phyloP scores from a whole-genome alignment of 2,329 filamentous ascomycete species.

The Furcasterigmium furcatum region DNA sequence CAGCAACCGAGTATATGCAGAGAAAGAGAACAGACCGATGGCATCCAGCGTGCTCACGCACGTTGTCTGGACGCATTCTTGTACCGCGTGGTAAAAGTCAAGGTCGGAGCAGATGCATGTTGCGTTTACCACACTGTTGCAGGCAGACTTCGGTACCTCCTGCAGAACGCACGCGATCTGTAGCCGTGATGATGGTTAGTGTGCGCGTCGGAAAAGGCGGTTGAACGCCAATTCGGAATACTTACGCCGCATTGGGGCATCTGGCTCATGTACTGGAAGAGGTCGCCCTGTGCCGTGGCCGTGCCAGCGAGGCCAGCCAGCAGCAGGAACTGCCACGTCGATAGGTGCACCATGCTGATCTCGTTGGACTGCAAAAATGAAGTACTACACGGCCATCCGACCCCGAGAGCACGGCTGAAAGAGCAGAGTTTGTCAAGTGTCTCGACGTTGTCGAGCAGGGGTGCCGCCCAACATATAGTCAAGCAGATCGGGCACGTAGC shows the following conservation, averaged over 20 bases:
- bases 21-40: slow-evolving; percentile 13
- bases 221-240: too few relatives aligned
- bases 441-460: too few relatives aligned
- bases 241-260: slow-evolving; percentile 17
- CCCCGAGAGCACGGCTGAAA: too few relatives aligned
- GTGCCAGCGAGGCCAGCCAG: not conserved
- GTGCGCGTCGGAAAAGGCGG: too few relatives aligned
- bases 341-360: too few relatives aligned
- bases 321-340: too few relatives aligned
- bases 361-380: too few relatives aligned
- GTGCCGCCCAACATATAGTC: too few relatives aligned
- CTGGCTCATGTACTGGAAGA: slow-evolving; percentile 11
- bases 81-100: slow-evolving; percentile 11
- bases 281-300: slow-evolving; percentile 4
- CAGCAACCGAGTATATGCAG: not conserved
- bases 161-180: slow-evolving; percentile 18
- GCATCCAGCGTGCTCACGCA: slow-evolving; percentile 20
- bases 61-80: slow-evolving; percentile 17
- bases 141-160: slow-evolving; percentile 17
- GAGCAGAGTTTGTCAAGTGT: too few relatives aligned
- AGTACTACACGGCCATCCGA: too few relatives aligned
- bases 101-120: slow-evolving; percentile 24
- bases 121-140: slow-evolving; percentile 15
- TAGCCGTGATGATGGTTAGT: not conserved
- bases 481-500: too few relatives aligned